phyloP scores from a whole-genome alignment of 768 basidiomycete genomes.

The Mycena amicta region DNA sequence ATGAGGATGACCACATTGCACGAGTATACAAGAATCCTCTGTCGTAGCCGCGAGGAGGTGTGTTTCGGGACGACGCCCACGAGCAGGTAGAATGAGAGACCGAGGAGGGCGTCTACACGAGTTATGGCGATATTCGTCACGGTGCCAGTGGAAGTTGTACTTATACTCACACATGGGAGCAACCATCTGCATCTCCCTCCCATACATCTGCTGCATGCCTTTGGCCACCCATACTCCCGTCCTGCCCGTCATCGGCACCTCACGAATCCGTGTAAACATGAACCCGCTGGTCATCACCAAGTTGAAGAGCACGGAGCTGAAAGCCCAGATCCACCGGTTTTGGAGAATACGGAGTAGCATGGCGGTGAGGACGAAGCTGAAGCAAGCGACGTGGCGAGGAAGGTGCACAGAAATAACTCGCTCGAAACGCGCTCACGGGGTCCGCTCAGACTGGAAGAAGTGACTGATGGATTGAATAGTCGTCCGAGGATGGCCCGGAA shows the following conservation, averaged over 20 bases:
- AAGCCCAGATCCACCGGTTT: background rate
- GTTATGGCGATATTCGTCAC: background rate
- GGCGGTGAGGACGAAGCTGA: background rate
- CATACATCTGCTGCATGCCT: background rate
- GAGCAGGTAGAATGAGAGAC: constrained; percentile 1
- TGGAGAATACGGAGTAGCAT: background rate
- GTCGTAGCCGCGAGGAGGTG: background rate
- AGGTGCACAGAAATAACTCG: background rate
- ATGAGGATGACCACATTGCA: background rate
- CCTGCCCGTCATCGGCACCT: background rate
- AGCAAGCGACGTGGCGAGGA: background rate
- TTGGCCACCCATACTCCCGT: background rate
- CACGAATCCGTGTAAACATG: background rate
- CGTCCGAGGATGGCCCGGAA: too few species aligned
- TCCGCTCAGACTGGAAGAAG: too few species aligned
- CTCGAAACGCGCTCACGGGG: background rate
- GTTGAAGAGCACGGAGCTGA: background rate
- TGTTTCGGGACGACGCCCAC: background rate
- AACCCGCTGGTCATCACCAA: background rate
- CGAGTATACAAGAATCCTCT: background rate
- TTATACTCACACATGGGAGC: background rate
- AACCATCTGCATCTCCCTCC: background rate
- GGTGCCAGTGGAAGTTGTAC: background rate
- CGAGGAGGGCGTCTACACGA: background rate
- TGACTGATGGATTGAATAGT: too few species aligned